Evolutionary conservation across 1,284 basidiomycete genomes (phyloP).

Genomic region (Takashimella koratensis): DNA sequence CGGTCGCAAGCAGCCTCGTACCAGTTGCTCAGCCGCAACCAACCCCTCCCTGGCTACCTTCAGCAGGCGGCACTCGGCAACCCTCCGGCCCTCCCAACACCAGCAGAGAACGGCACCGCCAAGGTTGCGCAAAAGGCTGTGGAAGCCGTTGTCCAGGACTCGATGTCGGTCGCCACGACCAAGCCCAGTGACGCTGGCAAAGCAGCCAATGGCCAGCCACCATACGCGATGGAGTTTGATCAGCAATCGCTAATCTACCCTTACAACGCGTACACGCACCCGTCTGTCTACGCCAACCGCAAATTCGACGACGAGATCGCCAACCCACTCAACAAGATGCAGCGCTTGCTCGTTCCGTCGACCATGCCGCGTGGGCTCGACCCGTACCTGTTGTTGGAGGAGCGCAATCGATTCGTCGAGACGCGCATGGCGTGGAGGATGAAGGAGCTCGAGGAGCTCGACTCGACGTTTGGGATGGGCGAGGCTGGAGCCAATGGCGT

Average conservation of each 20-base stretch:
- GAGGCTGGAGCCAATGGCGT: constrained; percentile 57
- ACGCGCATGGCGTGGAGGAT: constrained; percentile 86
- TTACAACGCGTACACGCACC: constrained; percentile 90
- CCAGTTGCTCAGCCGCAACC: constrained; percentile 73
- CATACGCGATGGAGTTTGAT: constrained; percentile 67
- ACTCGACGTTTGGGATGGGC: constrained; percentile 77
- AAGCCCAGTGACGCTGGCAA: constrained; percentile 10
- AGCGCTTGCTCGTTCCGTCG: constrained; percentile 79
- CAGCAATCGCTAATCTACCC: constrained; percentile 80
- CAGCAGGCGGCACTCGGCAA: constrained; percentile 64
- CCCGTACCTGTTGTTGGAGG: constrained; percentile 81
- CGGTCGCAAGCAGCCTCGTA: constrained; percentile 87
- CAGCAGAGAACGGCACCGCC: constrained; percentile 24
- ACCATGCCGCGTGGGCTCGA: constrained; percentile 92
- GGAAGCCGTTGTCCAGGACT: constrained; percentile 57
- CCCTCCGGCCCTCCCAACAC: constrained; percentile 18
- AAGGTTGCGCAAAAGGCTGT: constrained; percentile 72
- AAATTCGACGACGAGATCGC: constrained; percentile 52
- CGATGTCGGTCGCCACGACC: constrained; percentile 33
- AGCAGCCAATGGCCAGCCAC: constrained; percentile 6
- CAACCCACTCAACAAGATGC: constrained; percentile 50
- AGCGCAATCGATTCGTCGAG: constrained; percentile 87
- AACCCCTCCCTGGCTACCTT: constrained; percentile 73
- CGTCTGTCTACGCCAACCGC: constrained; percentile 67
- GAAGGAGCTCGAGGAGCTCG: constrained; percentile 77